Percentiles rank a stretch among this genome's conserved stretches.
These are phyloP conservation scores for Venturiaceae sp. DNA, from an alignment of 2,329 filamentous ascomycete species.

Conservation along the genomic window DNA sequence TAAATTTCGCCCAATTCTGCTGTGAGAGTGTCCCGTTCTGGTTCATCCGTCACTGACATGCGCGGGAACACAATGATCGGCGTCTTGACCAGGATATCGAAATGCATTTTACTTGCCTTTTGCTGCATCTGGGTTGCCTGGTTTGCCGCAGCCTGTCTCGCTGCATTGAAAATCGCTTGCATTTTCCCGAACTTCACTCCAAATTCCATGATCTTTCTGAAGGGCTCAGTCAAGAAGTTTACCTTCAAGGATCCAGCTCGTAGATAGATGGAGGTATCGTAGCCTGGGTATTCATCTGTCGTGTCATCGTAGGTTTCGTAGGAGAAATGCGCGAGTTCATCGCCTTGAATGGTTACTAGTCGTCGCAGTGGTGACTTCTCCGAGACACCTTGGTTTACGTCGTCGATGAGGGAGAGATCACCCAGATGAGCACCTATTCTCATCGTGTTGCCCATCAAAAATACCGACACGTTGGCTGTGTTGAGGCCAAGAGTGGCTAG, in stretches of 20 bases:
- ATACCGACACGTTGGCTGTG: slow-evolving; percentile 84
- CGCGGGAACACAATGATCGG: slow-evolving; percentile 94
- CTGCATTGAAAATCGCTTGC: slow-evolving; percentile 98
- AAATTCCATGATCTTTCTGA: slow-evolving; percentile 96
- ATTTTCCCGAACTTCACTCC: slow-evolving; percentile 98
- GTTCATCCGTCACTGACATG: slow-evolving; percentile 57
- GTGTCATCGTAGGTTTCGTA: slow-evolving; percentile 89
- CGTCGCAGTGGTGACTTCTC: slow-evolving; percentile 73
- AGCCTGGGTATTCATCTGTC: slow-evolving; percentile 73
- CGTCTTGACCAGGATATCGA: slow-evolving; percentile 86
- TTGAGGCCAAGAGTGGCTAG: slow-evolving; percentile 88
- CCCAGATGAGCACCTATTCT: slow-evolving; percentile 78
- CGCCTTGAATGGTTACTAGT: slow-evolving; percentile 87
- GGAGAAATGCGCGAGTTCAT: slow-evolving; percentile 91
- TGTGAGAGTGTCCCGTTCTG: slow-evolving; percentile 72
- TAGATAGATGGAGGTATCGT: slow-evolving; percentile 84
- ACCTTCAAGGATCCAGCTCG: slow-evolving; percentile 92
- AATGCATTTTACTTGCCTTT: slow-evolving; percentile 81
- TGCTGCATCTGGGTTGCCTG: slow-evolving; percentile 92
- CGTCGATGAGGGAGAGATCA: slow-evolving; percentile 80
- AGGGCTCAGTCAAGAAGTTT: slow-evolving; percentile 94
- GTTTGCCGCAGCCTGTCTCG: slow-evolving; percentile 84
- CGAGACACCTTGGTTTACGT: slow-evolving; percentile 83
- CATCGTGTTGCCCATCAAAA: slow-evolving; percentile 79
- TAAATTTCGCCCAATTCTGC: slow-evolving; percentile 97